Base-by-base conservation (phyloP, 164 flowering plant species). In the Macadamia tetraphylla region DNA sequence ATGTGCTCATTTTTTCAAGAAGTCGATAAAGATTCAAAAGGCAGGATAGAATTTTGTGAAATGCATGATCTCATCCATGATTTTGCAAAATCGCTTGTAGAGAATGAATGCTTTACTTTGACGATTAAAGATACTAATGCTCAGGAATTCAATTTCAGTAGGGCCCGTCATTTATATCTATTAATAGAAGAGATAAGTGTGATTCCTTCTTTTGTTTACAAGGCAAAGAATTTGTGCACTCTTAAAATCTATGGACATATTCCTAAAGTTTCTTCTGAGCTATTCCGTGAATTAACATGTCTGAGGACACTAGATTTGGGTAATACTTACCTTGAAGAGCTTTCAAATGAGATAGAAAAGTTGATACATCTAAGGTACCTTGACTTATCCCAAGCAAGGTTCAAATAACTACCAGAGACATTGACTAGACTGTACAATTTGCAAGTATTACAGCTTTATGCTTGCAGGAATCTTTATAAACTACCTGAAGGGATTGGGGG, bases 301-400 rank as follows among this genome's bases (percentile, higher is more conserved):
- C 11, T 51, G 3, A 51, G 55, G 55, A 15, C 12, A 51, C 17
- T 51, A 10, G 13, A 3, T 10, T 14, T 51, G 12, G 12, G 17
- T 10, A 10, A 3, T 9, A 14, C 13, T 10, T 30, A 23, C 23
- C 23, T 23, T 23, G 23, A 23, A 23, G 23, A 23, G 23, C 23
- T 23, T 23, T 23, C 23, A 23, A 23, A 23, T 23, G 23, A 23
- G 23, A 23, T 23, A 23, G 23, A 23, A 23, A 23, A 23, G 23
- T 23, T 23, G 23, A 23, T 23, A 23, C 23, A 23, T 23, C 23
- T 23, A 23, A 23, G 23, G 23, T 23, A 58, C 76, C 46, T 72
- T 71, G 46, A 79, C 76, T 52, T 73, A 67, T 51, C 60, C 78
- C 42, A 77, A 81, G 14, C 59, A 56, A 58, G 44, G n/a, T 7